Evolutionary conservation across 768 basidiomycete species (phyloP).

Genomic region (Dioszegia hungarica): DNA sequence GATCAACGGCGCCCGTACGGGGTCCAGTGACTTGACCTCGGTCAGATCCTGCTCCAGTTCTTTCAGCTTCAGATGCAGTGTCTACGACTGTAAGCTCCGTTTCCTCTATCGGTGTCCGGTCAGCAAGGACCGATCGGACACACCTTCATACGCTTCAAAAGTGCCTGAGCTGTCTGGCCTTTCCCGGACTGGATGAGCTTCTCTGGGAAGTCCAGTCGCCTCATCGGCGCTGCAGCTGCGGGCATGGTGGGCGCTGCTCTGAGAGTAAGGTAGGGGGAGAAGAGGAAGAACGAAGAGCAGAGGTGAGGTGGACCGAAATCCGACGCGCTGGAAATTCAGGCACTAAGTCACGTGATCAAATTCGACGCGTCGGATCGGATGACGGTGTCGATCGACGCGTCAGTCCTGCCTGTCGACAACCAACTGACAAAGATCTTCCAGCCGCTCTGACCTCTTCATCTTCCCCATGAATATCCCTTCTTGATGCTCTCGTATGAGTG

Average conservation of each 20-base stretch:
- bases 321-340: neutral
- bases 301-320: slow-evolving; percentile 1
- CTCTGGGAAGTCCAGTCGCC: slow-evolving; percentile 62
- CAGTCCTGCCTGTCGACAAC: too few species aligned
- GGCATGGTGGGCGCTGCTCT: slow-evolving; percentile 6
- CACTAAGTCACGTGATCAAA: neutral
- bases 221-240: slow-evolving; percentile 2
- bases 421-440: too few species aligned
- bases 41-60: slow-evolving; percentile 81
- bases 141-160: slow-evolving; percentile 78
- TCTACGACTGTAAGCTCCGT: slow-evolving; percentile 26
- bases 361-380: slow-evolving; percentile 2
- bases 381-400: too few species aligned
- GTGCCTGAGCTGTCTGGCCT: slow-evolving; percentile 62
- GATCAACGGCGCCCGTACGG: slow-evolving; percentile 73
- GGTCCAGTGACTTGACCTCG: slow-evolving; percentile 66
- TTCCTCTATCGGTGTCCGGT: too few species aligned
- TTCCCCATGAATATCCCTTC: neutral
- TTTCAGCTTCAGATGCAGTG: slow-evolving; percentile 56
- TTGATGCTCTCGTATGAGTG: neutral
- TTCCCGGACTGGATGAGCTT: slow-evolving; percentile 72
- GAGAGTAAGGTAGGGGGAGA: neutral
- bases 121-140: slow-evolving; percentile 9
- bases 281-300: neutral
- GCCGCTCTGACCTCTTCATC: neutral